Evolutionary conservation across 768 basidiomycete genomes (phyloP), one percentile per base, ranked within the genome.

Genomic region (Mycena latifolia): DNA sequence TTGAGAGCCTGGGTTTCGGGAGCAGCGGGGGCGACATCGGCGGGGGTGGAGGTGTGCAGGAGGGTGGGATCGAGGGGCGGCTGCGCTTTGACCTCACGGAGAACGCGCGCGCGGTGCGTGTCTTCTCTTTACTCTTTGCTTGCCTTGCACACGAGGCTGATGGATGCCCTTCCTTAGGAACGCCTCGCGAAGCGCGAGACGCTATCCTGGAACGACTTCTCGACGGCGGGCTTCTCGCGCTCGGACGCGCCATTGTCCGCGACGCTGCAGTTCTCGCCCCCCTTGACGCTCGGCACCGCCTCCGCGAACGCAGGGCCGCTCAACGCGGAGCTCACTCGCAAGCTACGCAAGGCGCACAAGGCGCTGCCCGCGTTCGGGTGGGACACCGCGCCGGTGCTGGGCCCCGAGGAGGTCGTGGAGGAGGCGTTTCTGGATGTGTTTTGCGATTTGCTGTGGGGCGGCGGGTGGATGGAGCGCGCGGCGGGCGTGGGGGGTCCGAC

Each of bases 1-100:
- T 98, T 73, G 94, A 96, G 81, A 79, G 85, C 41, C 84, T 89
- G 78, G 96, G 96, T 0, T 98, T 98, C 67, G 86, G 87, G 9
- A 73, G 84, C 31, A 17, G 37, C 10, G 15, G 15, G 6, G 37
- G 37, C 10, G 37, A 12, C 5, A 17, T 4, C 14, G 37, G 37
- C 37, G 37, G 37, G 7, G 37, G 37, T 39, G 37, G 37, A 5
- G 62, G 59, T 20, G 48, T 12, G 27, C 25, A 27, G 47, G 39
- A 51, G 27, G 96, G 95, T 12, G 72, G 65, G 10, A 82, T 83
- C 54, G 84, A 88, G 69, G 92, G 89, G 78, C 93, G 93, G 77
- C 83, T 99, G 33, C 88, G 95, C 73, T 99, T 99, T 77, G 96
- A 99, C 76, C 77, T 98, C 67, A 96, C 90, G 0, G 98, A 99